Evolutionary conservation across 768 basidiomycete genomes (phyloP), one percentile per base, ranked within the genome.

Genomic region (Macrolepiota albuminosa): DNA sequence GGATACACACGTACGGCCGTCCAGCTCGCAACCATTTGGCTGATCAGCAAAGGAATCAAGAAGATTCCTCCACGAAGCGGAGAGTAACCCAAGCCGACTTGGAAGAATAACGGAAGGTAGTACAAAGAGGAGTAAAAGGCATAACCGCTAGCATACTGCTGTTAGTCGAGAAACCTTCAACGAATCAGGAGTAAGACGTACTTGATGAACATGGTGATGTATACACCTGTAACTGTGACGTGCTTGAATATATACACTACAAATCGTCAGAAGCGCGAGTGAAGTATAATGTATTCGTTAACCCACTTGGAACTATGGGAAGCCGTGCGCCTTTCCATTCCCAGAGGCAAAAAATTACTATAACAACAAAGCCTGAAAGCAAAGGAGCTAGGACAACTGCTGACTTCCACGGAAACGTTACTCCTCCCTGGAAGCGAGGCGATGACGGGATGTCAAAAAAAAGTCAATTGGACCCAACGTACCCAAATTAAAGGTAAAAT

Each of bases 401-500:
- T 0, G 87, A 89, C 7, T 69, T 73, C 91, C 89, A 91, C 1
- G 88, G 79, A 64, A 89, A 89, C 2, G 84, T 84, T 0, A 85
- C 81, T 0, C 90, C 89, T 31, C 88, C 89, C 87, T 87, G 1
- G 1, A 11, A 26, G 16, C 9, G 11, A 43, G 21, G 16, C n/a
- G 54, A 54, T 43, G 6, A 33, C 29, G 3, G 21, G 6, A 9
- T 43, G 29, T 14, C 29, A 8, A 1, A 9, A 9, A 54, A 31
- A 11, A 54, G 5, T 31, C 29, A 13, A 31, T 18, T 10, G 4
- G 42, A 42, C 8, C 6, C 42, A 16, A 67, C 78, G 16, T 63
- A 85, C 86, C 88, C 88, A 91, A 34, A 88, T 88, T 16, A 91
- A 76, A 0, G 88, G 88, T 7, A 90, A 72, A 53, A 91, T 80